Percentiles rank a stretch among this genome's conserved stretches.
Conservation (phyloP, 2,329 filamentous ascomycete species). For the Phaeosphaeriaceae sp. region DNA sequence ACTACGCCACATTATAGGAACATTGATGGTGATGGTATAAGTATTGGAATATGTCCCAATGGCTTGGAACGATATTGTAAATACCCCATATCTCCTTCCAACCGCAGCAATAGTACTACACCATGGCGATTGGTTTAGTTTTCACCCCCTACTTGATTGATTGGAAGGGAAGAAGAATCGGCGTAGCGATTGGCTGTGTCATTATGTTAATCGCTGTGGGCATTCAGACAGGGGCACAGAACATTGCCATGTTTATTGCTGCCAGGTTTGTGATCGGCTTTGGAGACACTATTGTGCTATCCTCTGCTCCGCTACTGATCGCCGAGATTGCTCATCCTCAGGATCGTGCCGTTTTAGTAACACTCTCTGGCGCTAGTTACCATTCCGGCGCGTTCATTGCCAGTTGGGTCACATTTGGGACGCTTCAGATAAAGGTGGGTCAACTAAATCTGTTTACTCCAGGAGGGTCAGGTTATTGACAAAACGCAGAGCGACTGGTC, state of each 20-base stretch:
- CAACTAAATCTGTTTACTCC: not conserved
- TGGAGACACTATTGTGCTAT: conserved; percentile 33
- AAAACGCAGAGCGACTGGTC: conserved; percentile 53
- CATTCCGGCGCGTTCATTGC: conserved; percentile 51
- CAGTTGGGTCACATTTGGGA: conserved; percentile 21
- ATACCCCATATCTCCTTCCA: not conserved
- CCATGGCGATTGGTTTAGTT: conserved; percentile 18
- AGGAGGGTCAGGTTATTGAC: not conserved
- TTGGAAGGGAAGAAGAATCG: conserved; percentile 28
- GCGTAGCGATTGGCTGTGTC: conserved; percentile 34
- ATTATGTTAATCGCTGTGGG: conserved; percentile 37
- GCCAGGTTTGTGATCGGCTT: conserved; percentile 36
- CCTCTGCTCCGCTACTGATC: conserved; percentile 43
- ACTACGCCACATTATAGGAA: not conserved
- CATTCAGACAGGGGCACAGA: conserved; percentile 31
- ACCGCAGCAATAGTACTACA: not conserved
- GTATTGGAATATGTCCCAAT: not conserved
- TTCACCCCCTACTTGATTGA: conserved; percentile 31
- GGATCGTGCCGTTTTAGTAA: conserved; percentile 35
- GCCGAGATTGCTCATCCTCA: conserved; percentile 53
- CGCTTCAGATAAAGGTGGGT: conserved; percentile 9
- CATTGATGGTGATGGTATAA: not conserved
- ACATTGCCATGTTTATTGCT: conserved; percentile 37
- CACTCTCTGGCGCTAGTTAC: conserved; percentile 40
- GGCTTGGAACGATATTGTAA: not conserved